These are phyloP conservation scores for Fraxinus latifolia DNA, from an alignment of 305 asterid genomes.

Conservation along the genomic window DNA sequence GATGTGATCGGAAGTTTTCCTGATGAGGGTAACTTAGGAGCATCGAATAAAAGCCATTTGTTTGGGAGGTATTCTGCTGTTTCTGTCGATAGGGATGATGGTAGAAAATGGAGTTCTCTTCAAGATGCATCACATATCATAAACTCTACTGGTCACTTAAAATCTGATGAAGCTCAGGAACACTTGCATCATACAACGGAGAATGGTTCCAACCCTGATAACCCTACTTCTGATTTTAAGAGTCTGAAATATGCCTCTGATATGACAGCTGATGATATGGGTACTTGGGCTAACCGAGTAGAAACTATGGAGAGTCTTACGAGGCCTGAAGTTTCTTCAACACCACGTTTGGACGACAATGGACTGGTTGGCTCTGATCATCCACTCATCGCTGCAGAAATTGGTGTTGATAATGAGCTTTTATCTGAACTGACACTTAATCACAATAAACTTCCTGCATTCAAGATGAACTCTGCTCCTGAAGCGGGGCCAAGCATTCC, in stretches of 20 bases:
- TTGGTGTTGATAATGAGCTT: constrained; percentile 46
- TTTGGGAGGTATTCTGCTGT: constrained; percentile 87
- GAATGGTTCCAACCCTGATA: constrained; percentile 46
- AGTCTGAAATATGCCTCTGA: constrained; percentile 47
- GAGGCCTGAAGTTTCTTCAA: constrained; percentile 41
- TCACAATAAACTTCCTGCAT: constrained; percentile 36
- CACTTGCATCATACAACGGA: constrained; percentile 39
- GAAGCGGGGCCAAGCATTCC: constrained; percentile 88
- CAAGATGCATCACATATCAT: constrained; percentile 23
- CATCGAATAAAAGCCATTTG: constrained; percentile 62
- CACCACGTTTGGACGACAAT: constrained; percentile 54
- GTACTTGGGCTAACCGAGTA: constrained; percentile 34
- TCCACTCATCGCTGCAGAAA: constrained; percentile 38
- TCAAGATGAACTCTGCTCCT: constrained; percentile 48
- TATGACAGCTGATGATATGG: constrained; percentile 44
- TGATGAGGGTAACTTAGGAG: constrained; percentile 77
- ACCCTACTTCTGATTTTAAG: constrained; percentile 42
- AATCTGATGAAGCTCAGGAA: constrained; percentile 62
- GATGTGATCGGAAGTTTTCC: constrained; percentile 82
- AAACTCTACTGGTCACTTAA: constrained; percentile 46
- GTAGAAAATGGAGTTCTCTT: constrained; percentile 84
- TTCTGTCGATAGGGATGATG: constrained; percentile 80
- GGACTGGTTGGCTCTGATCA: constrained; percentile 59
- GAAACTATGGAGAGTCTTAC: constrained; percentile 35
- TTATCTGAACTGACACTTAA: constrained; percentile 45